Percentiles rank a stretch among this genome's conserved stretches.
Evolutionary conservation across 345 rosid genomes (phyloP).

Genomic region (Luvunga scandens): DNA sequence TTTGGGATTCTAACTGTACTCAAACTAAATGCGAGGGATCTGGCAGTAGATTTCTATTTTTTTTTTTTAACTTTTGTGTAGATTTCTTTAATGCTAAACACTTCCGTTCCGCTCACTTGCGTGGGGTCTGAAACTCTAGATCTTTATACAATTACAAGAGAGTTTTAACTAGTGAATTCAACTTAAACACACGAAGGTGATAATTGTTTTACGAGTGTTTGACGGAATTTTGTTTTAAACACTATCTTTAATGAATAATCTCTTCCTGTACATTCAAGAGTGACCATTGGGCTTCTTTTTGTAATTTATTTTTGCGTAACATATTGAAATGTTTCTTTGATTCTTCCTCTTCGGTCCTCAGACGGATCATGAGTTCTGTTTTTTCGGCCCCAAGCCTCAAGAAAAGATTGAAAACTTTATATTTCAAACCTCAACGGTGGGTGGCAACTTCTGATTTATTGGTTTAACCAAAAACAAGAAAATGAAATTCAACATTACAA

Average conservation of each 20-base stretch:
- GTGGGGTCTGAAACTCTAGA: too few relatives aligned
- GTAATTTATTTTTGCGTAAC: not conserved
- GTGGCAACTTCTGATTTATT: not conserved
- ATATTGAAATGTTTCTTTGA: not conserved
- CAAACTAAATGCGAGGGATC: not conserved
- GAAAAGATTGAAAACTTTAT: not conserved
- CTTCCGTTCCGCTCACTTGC: not conserved
- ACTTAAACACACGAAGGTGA: too few relatives aligned
- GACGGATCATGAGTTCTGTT: too few relatives aligned
- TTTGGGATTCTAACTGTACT: not conserved
- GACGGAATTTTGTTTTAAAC: too few relatives aligned
- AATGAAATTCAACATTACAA: not conserved
- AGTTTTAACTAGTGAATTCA: too few relatives aligned
- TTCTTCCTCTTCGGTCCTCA: not conserved
- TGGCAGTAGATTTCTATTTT: not conserved
- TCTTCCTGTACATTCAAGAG: not conserved
- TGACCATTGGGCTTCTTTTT: not conserved
- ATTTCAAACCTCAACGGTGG: not conserved
- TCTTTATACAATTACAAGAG: too few relatives aligned
- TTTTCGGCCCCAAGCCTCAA: too few relatives aligned
- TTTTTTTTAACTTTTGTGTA: not conserved
- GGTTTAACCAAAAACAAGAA: too few relatives aligned
- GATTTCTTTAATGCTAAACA: not conserved
- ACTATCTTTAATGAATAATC: too few relatives aligned
- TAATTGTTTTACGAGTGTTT: too few relatives aligned